Evolutionary conservation across 352 stramenopile species (phyloP), one percentile per base, ranked within the genome.

Genomic region (Globisporangium solare): DNA sequence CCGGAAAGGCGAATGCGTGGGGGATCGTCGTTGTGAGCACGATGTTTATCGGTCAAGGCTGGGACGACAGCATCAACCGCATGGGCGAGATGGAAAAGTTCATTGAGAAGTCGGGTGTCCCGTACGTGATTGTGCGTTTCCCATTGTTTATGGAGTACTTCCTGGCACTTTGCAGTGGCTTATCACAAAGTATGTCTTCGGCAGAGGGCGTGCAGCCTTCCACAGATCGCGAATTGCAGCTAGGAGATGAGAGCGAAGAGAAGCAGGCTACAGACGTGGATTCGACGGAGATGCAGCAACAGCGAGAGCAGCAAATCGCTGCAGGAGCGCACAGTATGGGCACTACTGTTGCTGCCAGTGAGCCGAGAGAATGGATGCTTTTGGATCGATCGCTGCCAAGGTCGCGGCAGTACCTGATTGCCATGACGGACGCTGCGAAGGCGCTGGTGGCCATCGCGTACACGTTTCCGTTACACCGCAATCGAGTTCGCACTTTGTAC

Each of bases 71-170:
- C 18, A 56, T 87, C 20, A 81, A 87, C 32, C 68, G 82, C 54
- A 66, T 90, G 47, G 69, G 73, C 42, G 76, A 83, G 46, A 81
- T 90, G 54, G 83, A 92, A 43, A 64, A 63, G 47, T 76, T 72
- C 24, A 58, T 92, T 18, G 83, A 87, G 56, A 67, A 51, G 6
- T 84, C 78, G 20, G 77, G 74, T 1, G 67, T 89, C 47, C 60
- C 78, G 40, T 86, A 78, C 46, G 70, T 66, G 46, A 85, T 90
- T 52, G 47, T 90, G 46, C 74, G 83, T 0, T 59, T 92, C 17
- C 83, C 83, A 35, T 39, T 92, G 32, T 88, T 92, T 27, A 88
- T 90, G 68, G 83, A 92, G 65, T 92, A 90, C 57, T 89, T 92
- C 37, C 41, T 87, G 35, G 67, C 79, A 2, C 62, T 92, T 0